Conservation (phyloP, 306 rosid genomes). For the Aeschynomene evenia region DNA sequence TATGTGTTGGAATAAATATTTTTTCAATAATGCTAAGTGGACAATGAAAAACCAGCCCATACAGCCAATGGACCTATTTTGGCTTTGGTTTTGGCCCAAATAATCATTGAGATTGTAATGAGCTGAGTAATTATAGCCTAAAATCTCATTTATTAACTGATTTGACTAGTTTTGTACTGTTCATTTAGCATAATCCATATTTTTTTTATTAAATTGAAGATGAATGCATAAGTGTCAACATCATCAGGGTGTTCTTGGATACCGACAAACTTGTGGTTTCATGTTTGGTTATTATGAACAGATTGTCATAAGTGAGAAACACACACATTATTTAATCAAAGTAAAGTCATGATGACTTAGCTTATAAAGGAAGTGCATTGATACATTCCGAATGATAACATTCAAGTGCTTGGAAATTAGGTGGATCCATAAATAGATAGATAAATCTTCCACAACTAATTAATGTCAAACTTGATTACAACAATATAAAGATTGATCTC, state of each 20-base stretch:
- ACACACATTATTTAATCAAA: conserved; percentile 10
- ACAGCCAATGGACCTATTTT: no score
- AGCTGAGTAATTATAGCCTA: no score
- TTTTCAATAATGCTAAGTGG: no score
- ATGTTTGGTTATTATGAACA: neutral
- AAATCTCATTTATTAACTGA: no score
- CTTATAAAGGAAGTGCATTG: neutral
- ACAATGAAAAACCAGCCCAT: no score
- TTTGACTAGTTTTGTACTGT: no score
- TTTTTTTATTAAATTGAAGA: neutral
- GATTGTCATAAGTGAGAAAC: neutral
- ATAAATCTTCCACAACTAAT: neutral
- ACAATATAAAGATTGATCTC: neutral
- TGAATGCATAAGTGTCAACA: neutral
- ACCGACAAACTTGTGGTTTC: neutral
- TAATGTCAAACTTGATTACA: neutral
- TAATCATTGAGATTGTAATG: no score
- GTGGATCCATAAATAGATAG: neutral
- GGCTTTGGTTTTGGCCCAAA: no score
- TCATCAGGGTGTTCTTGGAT: neutral
- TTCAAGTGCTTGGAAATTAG: neutral
- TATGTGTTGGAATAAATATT: no score
- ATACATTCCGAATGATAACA: conserved; percentile 5
- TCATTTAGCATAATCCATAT: no score
- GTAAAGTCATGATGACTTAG: neutral